These are phyloP conservation scores for Salix caprea DNA, from an alignment of 345 rosid species.

Conservation along the genomic window DNA sequence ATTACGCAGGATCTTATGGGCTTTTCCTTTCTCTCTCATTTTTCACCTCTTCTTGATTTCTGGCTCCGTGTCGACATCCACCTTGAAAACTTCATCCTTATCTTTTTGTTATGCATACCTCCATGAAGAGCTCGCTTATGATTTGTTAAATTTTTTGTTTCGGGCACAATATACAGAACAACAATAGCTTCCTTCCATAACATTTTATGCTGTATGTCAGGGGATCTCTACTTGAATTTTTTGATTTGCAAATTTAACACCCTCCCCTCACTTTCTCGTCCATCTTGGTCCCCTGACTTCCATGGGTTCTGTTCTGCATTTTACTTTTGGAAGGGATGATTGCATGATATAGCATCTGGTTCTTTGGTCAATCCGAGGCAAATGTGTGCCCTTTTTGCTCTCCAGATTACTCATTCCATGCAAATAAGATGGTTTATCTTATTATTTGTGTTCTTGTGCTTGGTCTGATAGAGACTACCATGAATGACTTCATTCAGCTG, in stretches of 20 bases:
- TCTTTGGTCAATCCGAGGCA: slow-evolving; percentile 81
- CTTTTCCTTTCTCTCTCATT: background rate
- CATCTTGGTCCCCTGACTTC: background rate
- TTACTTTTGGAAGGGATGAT: background rate
- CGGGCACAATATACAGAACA: slow-evolving; percentile 93
- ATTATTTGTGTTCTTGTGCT: background rate
- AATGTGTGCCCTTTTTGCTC: slow-evolving; percentile 46
- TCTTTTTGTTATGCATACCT: background rate
- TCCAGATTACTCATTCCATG: background rate
- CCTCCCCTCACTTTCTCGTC: background rate
- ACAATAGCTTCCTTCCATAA: slow-evolving; percentile 78
- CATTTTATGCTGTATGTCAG: slow-evolving; percentile 75
- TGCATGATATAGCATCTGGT: slow-evolving; percentile 19
- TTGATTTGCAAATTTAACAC: background rate
- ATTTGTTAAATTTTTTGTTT: slow-evolving; percentile 24
- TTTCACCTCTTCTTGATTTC: background rate
- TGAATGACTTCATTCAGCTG: slow-evolving; percentile 89
- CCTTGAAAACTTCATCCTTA: slow-evolving; percentile 2
- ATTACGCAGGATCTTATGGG: background rate
- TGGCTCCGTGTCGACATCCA: background rate
- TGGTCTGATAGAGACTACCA: slow-evolving; percentile 81
- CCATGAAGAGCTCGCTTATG: slow-evolving; percentile 8
- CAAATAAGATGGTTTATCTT: slow-evolving; percentile 11
- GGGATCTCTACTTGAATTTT: slow-evolving; percentile 5
- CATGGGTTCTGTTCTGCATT: background rate